Base-by-base conservation (phyloP, 1,139 yeast species). In the Lodderomyces metapsilosis region DNA sequence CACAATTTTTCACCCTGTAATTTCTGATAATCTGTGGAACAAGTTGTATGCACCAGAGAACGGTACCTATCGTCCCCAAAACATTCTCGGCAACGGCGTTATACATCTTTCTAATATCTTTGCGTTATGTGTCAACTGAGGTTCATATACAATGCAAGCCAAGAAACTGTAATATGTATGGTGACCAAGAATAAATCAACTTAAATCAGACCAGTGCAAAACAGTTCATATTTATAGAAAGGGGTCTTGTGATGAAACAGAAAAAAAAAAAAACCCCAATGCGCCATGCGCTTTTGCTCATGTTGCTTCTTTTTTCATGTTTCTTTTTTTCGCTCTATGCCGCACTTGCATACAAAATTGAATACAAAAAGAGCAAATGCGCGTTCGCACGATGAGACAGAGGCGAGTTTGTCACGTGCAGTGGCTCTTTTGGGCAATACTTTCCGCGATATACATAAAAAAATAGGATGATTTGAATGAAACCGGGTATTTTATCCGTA, bases 31-130 rank as follows among this genome's bases (percentile, higher is more conserved):
- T 82, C 59, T 89, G 98, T 2, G 98, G 97, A 2, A 88, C 72
- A 50, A 89, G 68, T 62, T 91, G 97, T 49, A 89, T 67, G 61
- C 96, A 89, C 96, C 97, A 91, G 47, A 87, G 74, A 4, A 89
- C 79, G 0, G 97, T 89, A 12, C 96, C 97, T 2, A 85, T 72
- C 7, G 96, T 88, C n/a, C 88, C 96, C 45, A 88, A 71, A 7
- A 86, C 89, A 40, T 87, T 88, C 20, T 87, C 80, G 1, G 88
- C 88, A 10, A 68, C 71, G 21, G 43, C 54, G 49, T 59, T 60
- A 34, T 45, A 34, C 64, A 62, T 46, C 11, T 36, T 15, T 22
- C n/a, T 10, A 21, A n/a, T 18, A 31, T 16, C 4, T 12, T 28
- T 28, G 18, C 15, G 23, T 32, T 32, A 30, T 18, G 6, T n/a